Base-by-base conservation (phyloP, 2,329 filamentous ascomycete genomes). In the Tolypocladium ovalisporum region DNA sequence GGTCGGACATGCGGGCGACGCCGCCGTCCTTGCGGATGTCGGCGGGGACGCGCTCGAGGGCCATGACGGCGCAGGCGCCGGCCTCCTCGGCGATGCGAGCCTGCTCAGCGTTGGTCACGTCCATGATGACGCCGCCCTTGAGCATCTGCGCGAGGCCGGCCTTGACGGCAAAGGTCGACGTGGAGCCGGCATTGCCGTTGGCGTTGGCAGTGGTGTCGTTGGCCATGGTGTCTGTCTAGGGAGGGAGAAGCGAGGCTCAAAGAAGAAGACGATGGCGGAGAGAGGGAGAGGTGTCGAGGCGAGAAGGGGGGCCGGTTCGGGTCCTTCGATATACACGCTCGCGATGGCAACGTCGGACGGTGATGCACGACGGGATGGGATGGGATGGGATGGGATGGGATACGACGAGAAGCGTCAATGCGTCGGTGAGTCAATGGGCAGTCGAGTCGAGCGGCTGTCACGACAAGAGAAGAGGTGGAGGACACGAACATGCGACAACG, bases 61-160 rank as follows among this genome's bases (percentile, higher is more conserved):
- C 94, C 94, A 99, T 99, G 78, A 99, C 94, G 70, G 94, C 94
- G 65, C 86, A 89, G 61, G 94, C 94, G 61, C 94, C 94, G 60
- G 94, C 92, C 73, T 97, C 92, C 75, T 99, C 94, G 71, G 94
- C 94, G 71, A 99, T 97, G 76, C 90, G 90, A 61, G 94, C 92
- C 79, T 96, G 92, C 70, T 90, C 88, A 32, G 91, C 89, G 72
- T 93, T 90, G 62, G 95, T 90, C 58, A 97, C 94, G 75, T 99
- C 94, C 94, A 99, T 99, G 76, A 99, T 99, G 63, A 99, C 94
- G 68, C 94, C 94, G 71, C 94, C 94, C 81, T 97, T 97, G 75
- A 97, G 80, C 94, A 99, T 99, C 75, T 96, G 89, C 29, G 94
- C 94, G 63, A 99, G 80, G 59, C 93, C 94, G 56, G 90, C 88